These are phyloP conservation scores for Polytrichum formosum DNA, from an alignment of 225 moss, liverwort and hornwort species.

Conservation along the genomic window DNA sequence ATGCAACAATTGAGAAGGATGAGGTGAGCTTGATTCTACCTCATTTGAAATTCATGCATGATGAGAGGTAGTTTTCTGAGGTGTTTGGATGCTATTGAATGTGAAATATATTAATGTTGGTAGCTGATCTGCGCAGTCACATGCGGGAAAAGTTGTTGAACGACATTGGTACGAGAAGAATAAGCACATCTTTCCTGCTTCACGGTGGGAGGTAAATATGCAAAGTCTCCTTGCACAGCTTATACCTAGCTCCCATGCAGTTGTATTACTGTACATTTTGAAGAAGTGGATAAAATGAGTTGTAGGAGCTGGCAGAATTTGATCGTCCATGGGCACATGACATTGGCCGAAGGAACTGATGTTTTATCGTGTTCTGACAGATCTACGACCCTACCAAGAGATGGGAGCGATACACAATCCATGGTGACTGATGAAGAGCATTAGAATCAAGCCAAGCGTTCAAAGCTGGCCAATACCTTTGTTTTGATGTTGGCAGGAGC, in stretches of 20 bases:
- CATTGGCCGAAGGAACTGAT: background rate
- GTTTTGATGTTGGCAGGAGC: no score
- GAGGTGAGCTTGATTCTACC: constrained; percentile 46
- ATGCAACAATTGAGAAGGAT: constrained; percentile 98
- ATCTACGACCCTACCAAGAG: constrained; percentile 92
- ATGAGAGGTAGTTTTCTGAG: no score
- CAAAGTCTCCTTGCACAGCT: background rate
- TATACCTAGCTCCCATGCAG: background rate
- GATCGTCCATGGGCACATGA: background rate
- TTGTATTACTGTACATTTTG: background rate
- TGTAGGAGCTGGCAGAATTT: background rate
- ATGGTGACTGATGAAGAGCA: constrained; percentile 43
- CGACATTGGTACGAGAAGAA: constrained; percentile 99
- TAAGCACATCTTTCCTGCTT: constrained; percentile 74
- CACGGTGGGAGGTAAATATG: constrained; percentile 67
- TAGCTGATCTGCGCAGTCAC: constrained; percentile 55
- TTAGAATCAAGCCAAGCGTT: no score
- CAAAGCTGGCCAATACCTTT: no score
- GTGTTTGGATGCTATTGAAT: background rate
- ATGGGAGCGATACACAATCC: constrained; percentile 96
- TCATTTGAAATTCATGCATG: background rate
- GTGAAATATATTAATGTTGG: background rate
- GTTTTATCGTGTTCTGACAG: constrained; percentile 19
- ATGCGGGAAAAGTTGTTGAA: constrained; percentile 98
- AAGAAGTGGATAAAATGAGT: background rate